Conservation (phyloP, 2,329 filamentous ascomycete species). For the Epichloe sibirici region DNA sequence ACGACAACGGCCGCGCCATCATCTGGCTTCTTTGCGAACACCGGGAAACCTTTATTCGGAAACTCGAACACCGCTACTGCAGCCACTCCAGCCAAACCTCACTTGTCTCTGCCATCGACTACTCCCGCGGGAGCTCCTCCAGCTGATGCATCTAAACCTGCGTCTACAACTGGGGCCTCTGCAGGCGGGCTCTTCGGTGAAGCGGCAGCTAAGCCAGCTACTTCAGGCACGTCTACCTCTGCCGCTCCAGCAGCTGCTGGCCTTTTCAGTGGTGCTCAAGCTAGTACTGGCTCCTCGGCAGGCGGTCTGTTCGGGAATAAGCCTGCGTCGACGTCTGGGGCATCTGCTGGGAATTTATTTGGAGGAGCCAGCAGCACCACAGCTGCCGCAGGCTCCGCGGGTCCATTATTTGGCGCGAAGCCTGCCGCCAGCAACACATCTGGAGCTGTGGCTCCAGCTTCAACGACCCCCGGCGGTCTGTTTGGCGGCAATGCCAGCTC, state of each 20-base stretch:
- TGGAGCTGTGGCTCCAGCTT: conserved; percentile 18
- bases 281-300: conserved; percentile 15
- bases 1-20: conserved; percentile 15
- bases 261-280: conserved; percentile 18
- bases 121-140: conserved; percentile 45
- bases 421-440: conserved; percentile 23
- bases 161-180: conserved; percentile 2
- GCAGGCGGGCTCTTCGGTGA: conserved; percentile 15
- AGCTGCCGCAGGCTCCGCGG: conserved; percentile 11
- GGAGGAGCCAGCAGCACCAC: conserved; percentile 12
- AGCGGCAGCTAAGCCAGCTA: conserved; percentile 11
- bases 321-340: conserved; percentile 11
- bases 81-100: conserved; percentile 14
- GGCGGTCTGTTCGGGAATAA: conserved; percentile 11
- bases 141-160: conserved; percentile 20
- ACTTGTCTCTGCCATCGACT: conserved; percentile 6
- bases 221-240: conserved; percentile 8
- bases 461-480: conserved; percentile 21
- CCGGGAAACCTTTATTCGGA: conserved; percentile 19
- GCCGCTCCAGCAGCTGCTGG: conserved; percentile 11
- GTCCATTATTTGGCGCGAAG: conserved; percentile 29
- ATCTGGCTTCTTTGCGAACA: conserved; percentile 18
- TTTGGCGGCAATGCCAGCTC: conserved; percentile 20
- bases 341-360: conserved; percentile 15
- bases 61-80: conserved; percentile 12